Conservation (phyloP, 1,284 basidiomycete species). For the Porogramme epimiltina region DNA sequence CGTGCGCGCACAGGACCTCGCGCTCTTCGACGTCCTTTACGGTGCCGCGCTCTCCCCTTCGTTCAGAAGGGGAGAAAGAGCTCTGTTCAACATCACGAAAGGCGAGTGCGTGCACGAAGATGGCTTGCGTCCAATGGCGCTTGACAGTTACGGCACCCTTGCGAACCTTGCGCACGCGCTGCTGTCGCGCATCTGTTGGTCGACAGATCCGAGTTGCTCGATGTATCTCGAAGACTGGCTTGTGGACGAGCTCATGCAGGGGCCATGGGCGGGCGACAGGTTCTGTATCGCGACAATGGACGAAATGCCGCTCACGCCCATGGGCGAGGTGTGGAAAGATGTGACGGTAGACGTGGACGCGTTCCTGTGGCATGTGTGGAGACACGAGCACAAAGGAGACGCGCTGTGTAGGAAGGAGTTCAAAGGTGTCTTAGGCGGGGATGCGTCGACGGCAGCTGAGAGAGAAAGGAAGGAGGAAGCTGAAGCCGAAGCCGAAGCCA, state of each 20-base stretch:
- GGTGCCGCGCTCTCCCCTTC: conserved; percentile 1
- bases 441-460: too few relatives aligned
- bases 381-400: not conserved
- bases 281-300: conserved; percentile 10
- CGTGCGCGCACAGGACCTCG: not conserved
- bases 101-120: conserved; percentile 9
- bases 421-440: too few relatives aligned
- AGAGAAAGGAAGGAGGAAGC: too few relatives aligned
- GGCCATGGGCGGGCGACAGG: conserved; percentile 12
- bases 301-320: not conserved
- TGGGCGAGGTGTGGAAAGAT: conserved; percentile 4
- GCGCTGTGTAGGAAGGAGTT: too few relatives aligned
- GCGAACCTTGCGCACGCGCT: conserved; percentile 9
- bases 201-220: not conserved
- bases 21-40: conserved; percentile 1
- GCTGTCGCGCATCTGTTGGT: conserved; percentile 8
- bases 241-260: not conserved
- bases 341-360: conserved; percentile 3
- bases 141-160: too few relatives aligned
- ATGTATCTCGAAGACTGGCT: not conserved
- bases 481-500: too few relatives aligned
- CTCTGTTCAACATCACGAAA: conserved; percentile 14
- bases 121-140: conserved; percentile 3
- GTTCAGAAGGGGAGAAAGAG: conserved; percentile 1
- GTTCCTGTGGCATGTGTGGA: conserved; percentile 8